Conservation (phyloP, 225 moss, liverwort and hornwort genomes). For the Bryoerythrophyllum caledonicum region DNA sequence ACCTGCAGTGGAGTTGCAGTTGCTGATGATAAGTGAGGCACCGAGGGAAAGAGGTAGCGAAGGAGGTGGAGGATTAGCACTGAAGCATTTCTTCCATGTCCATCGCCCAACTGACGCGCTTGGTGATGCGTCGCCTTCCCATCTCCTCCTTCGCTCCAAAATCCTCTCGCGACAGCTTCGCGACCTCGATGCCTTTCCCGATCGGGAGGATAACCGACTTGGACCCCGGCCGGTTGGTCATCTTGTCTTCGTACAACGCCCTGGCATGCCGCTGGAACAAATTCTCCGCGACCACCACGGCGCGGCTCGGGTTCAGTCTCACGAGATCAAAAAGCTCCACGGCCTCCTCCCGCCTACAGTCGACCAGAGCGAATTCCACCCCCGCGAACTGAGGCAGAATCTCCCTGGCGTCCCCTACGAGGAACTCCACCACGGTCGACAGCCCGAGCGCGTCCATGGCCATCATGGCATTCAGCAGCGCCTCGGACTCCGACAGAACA, state of each 20-base stretch:
- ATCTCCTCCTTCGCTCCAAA: slow-evolving; percentile 10
- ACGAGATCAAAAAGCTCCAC: slow-evolving; percentile 61
- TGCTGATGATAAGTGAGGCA: not conserved
- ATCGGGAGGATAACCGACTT: slow-evolving; percentile 77
- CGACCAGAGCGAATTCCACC: slow-evolving; percentile 81
- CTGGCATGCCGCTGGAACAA: slow-evolving; percentile 55
- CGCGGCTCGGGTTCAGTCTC: slow-evolving; percentile 56
- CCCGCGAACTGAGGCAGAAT: slow-evolving; percentile 53
- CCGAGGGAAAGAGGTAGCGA: not conserved
- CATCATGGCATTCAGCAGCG: slow-evolving; percentile 66
- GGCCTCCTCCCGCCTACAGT: slow-evolving; percentile 61
- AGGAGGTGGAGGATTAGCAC: not conserved
- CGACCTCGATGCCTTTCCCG: slow-evolving; percentile 83
- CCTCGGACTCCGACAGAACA: slow-evolving; percentile 54
- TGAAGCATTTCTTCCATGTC: slow-evolving; percentile 35
- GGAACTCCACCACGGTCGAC: slow-evolving; percentile 71
- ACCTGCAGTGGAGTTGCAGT: slow-evolving; percentile 13
- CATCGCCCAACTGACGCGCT: slow-evolving; percentile 53
- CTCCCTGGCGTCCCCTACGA: slow-evolving; percentile 63
- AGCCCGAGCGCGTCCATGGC: slow-evolving; percentile 77
- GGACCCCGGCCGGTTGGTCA: slow-evolving; percentile 51
- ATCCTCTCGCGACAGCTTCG: slow-evolving; percentile 57
- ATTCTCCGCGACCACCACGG: slow-evolving; percentile 85
- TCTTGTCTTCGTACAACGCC: slow-evolving; percentile 53
- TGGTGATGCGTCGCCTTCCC: slow-evolving; percentile 17